These are phyloP conservation scores for Fusarium protoensiforme DNA, from an alignment of 2,329 filamentous ascomycete species.

Conservation along the genomic window DNA sequence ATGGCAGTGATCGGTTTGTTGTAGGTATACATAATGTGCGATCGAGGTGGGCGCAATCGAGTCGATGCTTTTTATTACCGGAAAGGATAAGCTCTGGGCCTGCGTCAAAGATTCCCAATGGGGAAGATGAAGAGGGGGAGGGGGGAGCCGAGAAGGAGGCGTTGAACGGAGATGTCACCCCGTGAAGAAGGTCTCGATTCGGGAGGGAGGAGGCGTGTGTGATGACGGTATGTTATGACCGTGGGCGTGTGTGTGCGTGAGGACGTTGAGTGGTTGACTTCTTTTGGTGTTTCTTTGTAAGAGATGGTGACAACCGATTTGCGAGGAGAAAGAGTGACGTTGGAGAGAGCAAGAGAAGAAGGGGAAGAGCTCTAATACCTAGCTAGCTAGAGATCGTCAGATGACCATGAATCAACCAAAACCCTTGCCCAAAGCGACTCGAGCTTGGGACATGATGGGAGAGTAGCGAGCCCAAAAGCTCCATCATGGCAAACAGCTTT, in stretches of 20 bases:
- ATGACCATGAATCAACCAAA: slow-evolving; percentile 21
- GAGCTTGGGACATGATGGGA: slow-evolving; percentile 28
- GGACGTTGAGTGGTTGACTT: neutral
- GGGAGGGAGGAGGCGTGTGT: slow-evolving; percentile 30
- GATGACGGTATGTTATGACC: neutral
- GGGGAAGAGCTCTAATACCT: neutral
- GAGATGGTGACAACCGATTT: slow-evolving; percentile 8
- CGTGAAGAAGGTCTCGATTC: slow-evolving; percentile 31
- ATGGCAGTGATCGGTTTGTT: slow-evolving; percentile 52
- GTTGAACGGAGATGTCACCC: slow-evolving; percentile 32
- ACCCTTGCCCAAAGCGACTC: slow-evolving; percentile 17
- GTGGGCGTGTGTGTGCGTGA: slow-evolving; percentile 3
- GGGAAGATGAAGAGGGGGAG: slow-evolving; percentile 35
- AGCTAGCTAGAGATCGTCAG: slow-evolving; percentile 7
- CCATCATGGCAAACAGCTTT: slow-evolving; percentile 32
- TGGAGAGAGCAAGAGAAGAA: neutral
- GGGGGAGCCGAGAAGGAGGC: slow-evolving; percentile 23
- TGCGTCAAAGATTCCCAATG: slow-evolving; percentile 33
- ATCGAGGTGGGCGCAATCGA: slow-evolving; percentile 18
- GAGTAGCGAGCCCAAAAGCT: slow-evolving; percentile 13
- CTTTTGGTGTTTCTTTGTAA: neutral
- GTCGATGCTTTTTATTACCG: slow-evolving; percentile 29
- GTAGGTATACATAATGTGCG: slow-evolving; percentile 48
- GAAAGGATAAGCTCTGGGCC: slow-evolving; percentile 29
- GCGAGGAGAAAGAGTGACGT: slow-evolving; percentile 4